These are phyloP conservation scores for Penicillium sp. DNA, from an alignment of 2,329 filamentous ascomycete species.

Conservation along the genomic window DNA sequence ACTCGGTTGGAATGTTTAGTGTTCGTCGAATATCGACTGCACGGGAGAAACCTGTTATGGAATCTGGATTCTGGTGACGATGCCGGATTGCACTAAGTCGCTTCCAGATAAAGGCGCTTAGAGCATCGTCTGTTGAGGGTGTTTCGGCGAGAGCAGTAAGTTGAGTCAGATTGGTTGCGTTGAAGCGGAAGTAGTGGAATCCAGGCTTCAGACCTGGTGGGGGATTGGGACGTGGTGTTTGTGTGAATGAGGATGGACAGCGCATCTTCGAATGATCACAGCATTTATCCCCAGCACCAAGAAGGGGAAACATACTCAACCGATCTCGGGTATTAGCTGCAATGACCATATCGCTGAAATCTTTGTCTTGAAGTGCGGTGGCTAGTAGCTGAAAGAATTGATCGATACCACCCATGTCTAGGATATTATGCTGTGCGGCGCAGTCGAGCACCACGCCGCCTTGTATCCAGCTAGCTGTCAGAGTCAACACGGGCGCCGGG, in stretches of 20 bases:
- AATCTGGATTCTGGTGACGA: slow-evolving; percentile 9
- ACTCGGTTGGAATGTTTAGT: slow-evolving; percentile 25
- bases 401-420: slow-evolving; percentile 29
- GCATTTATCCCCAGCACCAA: background rate
- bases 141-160: slow-evolving; percentile 19
- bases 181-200: slow-evolving; percentile 23
- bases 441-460: slow-evolving; percentile 30
- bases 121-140: slow-evolving; percentile 30
- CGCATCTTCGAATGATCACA: slow-evolving; percentile 4
- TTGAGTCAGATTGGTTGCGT: slow-evolving; percentile 1
- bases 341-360: slow-evolving; percentile 8
- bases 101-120: slow-evolving; percentile 38
- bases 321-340: slow-evolving; percentile 2
- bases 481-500: slow-evolving; percentile 6
- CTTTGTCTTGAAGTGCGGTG: slow-evolving; percentile 15
- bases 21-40: slow-evolving; percentile 28
- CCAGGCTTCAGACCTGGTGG: background rate
- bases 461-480: slow-evolving; percentile 17
- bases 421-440: slow-evolving; percentile 31
- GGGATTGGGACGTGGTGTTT: background rate
- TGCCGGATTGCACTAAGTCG: slow-evolving; percentile 26
- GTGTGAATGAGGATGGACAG: background rate
- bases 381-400: slow-evolving; percentile 26
- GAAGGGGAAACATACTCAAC: slow-evolving; percentile 1
- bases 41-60: slow-evolving; percentile 26